phyloP scores from a whole-genome alignment of 768 basidiomycete species.

The Boletus bicolor region DNA sequence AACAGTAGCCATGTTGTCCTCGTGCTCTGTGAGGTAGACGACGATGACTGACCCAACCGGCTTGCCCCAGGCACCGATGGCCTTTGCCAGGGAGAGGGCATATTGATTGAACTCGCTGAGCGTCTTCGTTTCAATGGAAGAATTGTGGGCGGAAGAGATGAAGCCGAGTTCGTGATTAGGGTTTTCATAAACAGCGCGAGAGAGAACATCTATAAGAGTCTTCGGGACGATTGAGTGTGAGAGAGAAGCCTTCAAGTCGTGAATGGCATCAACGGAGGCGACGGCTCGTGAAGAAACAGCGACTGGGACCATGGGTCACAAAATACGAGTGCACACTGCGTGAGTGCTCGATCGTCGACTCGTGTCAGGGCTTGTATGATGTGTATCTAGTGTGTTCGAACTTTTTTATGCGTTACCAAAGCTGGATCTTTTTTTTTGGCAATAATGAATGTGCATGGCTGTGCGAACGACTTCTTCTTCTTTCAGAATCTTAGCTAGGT shows the following conservation, averaged over 20 bases:
- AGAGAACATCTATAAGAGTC: constrained; percentile 25
- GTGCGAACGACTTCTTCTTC: neutral
- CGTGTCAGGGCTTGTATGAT: constrained; percentile 2
- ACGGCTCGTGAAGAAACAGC: constrained; percentile 3
- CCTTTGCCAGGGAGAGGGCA: constrained; percentile 21
- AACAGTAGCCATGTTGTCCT: too few relatives aligned
- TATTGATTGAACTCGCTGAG: constrained; percentile 20
- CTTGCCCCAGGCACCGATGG: constrained; percentile 16
- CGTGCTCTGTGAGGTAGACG: too few relatives aligned
- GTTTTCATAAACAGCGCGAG: constrained; percentile 19
- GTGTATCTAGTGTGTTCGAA: neutral
- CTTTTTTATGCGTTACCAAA: constrained; percentile 19
- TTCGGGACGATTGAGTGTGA: constrained; percentile 2
- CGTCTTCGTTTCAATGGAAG: constrained; percentile 25
- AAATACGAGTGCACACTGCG: neutral
- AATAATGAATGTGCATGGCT: neutral
- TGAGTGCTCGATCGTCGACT: neutral
- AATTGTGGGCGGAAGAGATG: constrained; percentile 27
- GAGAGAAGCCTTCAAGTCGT: constrained; percentile 18
- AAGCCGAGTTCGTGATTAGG: constrained; percentile 27
- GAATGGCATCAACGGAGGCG: constrained; percentile 7
- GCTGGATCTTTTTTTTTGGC: neutral
- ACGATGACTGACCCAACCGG: too few relatives aligned
- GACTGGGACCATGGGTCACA: constrained; percentile 14
- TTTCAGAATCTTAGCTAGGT: too few relatives aligned